A percentile compares a stretch with the other conserved stretches of the same genome.
phyloP scores from a whole-genome alignment of 495 filamentous ascomycete species.

The Lophiotrema nucula region DNA sequence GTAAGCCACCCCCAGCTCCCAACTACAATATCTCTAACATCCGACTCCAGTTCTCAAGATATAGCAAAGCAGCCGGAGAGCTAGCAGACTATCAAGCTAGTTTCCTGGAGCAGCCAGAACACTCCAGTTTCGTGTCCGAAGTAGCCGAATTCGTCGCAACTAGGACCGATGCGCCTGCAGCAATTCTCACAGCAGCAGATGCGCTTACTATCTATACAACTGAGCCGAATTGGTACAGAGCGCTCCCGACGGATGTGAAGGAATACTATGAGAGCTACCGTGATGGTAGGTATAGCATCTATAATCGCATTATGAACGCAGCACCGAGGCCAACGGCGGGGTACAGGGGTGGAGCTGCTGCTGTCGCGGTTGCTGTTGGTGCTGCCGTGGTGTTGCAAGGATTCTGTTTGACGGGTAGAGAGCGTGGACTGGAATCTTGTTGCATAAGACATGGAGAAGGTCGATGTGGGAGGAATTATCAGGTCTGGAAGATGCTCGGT shows the following conservation, averaged over 20 bases:
- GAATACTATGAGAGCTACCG: background rate
- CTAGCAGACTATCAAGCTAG: too few species aligned
- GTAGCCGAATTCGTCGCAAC: slow-evolving; percentile 9
- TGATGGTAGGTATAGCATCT: background rate
- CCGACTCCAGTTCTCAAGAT: too few species aligned
- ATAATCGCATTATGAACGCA: background rate
- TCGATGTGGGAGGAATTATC: background rate
- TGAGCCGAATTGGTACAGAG: slow-evolving; percentile 6
- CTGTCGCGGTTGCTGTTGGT: background rate
- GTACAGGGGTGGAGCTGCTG: background rate
- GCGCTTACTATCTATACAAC: background rate
- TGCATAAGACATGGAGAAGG: too few species aligned
- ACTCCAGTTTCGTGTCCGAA: background rate
- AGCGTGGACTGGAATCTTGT: background rate
- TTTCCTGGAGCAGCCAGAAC: background rate
- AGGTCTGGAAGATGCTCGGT: background rate
- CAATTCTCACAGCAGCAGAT: background rate
- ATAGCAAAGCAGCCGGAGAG: too few species aligned
- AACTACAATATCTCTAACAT: too few species aligned
- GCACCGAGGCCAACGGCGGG: background rate
- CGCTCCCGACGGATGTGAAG: slow-evolving; percentile 3
- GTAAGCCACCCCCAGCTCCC: too few species aligned
- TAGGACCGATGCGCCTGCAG: slow-evolving; percentile 3
- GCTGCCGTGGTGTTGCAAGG: background rate
- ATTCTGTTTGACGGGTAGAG: background rate